Evolutionary conservation across 2,329 filamentous ascomycete genomes (phyloP).

Genomic region (Dryadomyces quercus-mongolicae): DNA sequence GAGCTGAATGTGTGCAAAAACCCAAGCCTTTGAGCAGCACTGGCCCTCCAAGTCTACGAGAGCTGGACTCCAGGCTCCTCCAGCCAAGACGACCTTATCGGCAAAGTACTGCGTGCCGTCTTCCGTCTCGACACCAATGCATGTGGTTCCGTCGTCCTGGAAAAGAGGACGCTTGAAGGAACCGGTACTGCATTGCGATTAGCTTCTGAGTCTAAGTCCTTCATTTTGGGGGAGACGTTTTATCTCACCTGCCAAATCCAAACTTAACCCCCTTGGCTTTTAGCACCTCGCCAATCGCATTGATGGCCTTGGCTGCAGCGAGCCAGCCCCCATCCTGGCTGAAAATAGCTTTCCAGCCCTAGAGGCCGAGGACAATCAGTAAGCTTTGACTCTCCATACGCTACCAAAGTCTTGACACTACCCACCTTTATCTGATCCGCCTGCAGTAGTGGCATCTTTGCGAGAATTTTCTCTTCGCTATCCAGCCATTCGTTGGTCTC

Average conservation of each 20-base stretch:
- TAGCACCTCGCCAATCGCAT: constrained; percentile 28
- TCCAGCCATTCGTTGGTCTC: constrained; percentile 29
- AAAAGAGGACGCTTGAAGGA: constrained; percentile 4
- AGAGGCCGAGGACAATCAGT: constrained; percentile 20
- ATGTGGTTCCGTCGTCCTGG: neutral
- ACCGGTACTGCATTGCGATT: neutral
- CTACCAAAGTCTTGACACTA: no score
- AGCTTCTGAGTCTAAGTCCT: neutral
- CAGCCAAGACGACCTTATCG: constrained; percentile 19
- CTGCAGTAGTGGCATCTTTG: constrained; percentile 25
- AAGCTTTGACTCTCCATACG: constrained; percentile 14
- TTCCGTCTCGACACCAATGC: constrained; percentile 4
- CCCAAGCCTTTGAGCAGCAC: constrained; percentile 30
- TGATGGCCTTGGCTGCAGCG: constrained; percentile 14
- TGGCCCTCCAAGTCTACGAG: constrained; percentile 24
- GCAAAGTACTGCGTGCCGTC: constrained; percentile 6
- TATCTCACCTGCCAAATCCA: constrained; percentile 2
- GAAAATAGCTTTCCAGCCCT: constrained; percentile 33
- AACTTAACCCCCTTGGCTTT: constrained; percentile 1
- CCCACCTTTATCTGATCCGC: constrained; percentile 16
- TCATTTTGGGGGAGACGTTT: no score
- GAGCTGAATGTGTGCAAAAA: constrained; percentile 30
- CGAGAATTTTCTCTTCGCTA: constrained; percentile 28
- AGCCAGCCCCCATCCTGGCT: constrained; percentile 32
- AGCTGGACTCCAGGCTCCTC: constrained; percentile 24